These are phyloP conservation scores for Cladophialophora bantiana DNA, from an alignment of 2,329 filamentous ascomycete species.

Conservation along the genomic window DNA sequence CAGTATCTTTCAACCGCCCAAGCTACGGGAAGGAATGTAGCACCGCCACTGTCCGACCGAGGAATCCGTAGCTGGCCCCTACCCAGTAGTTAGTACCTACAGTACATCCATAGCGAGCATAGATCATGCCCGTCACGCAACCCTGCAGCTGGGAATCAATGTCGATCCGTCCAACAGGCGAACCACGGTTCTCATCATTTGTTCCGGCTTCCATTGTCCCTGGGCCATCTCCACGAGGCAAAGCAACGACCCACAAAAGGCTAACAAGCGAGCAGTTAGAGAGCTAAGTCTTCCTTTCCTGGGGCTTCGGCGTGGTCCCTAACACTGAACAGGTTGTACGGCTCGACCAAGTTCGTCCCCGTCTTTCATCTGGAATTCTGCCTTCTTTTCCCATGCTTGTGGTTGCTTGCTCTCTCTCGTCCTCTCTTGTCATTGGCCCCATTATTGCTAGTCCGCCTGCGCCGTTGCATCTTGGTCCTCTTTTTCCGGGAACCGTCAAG, in stretches of 20 bases:
- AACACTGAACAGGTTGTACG: conserved; percentile 2
- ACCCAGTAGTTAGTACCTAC: not conserved
- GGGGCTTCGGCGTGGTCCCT: not conserved
- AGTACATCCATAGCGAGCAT: not conserved
- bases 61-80: too few species aligned
- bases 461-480: not conserved
- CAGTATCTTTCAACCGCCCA: not conserved
- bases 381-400: not conserved
- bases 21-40: not conserved
- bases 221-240: conserved; percentile 8
- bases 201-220: conserved; percentile 17
- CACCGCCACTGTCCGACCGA: not conserved
- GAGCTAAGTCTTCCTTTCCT: not conserved
- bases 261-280: not conserved
- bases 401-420: too few species aligned
- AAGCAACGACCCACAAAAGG: not conserved
- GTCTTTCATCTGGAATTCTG: not conserved
- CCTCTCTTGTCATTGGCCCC: too few species aligned
- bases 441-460: not conserved
- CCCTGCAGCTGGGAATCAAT: conserved; percentile 3
- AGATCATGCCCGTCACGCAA: conserved; percentile 3
- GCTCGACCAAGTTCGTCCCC: not conserved
- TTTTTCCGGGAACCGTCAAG: not conserved
- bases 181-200: conserved; percentile 21
- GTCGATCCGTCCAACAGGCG: not conserved